Base-by-base conservation (phyloP, 345 rosid genomes). In the Erucastrum elatum region DNA sequence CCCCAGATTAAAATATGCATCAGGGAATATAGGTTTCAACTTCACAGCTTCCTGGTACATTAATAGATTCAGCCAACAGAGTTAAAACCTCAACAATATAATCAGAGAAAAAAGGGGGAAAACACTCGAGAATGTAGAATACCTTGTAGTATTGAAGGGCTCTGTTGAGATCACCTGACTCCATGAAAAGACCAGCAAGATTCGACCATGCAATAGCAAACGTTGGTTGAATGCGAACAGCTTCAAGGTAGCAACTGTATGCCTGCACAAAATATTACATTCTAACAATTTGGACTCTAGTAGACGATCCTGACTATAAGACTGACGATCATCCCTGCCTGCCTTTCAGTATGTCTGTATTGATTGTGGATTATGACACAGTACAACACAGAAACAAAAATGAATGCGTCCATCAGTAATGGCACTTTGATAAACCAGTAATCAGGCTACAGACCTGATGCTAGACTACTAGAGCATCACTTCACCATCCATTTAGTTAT, bases 141-240 rank as follows among this genome's bases (percentile, higher is more conserved):
- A 91, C 99, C 98, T 93, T 90, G 77, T 95, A 95, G 82, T 96
- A 96, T 53, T 93, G 97, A 75, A 90, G 91, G 71, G 99, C 99
- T 84, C 92, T 87, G 65, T 87, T 88, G 73, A 90, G 86, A 84
- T 96, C 98, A 67, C 99, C 99, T 30, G 97, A 87, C 85, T 96
- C 98, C 99, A 96, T 89, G 79, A 91, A 93, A 79, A 96, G 96
- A 81, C 96, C 98, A 58, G 98, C 99, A 84, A 96, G 93, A 85
- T 93, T 96, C 27, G 98, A 96, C 98, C 99, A 96, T 21, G 99
- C 99, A 75, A 93, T 87, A n/a, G 99, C 97, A 87, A 93, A 96
- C 37, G 85, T 90, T 58, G 99, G 99, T 77, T 95, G 98, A 78
- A 95, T 95, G 58, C 94, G 94, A 65, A 95, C 72, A 80, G 98